Conservation (phyloP, 331 rosid species). For the Malus hybrid region DNA sequence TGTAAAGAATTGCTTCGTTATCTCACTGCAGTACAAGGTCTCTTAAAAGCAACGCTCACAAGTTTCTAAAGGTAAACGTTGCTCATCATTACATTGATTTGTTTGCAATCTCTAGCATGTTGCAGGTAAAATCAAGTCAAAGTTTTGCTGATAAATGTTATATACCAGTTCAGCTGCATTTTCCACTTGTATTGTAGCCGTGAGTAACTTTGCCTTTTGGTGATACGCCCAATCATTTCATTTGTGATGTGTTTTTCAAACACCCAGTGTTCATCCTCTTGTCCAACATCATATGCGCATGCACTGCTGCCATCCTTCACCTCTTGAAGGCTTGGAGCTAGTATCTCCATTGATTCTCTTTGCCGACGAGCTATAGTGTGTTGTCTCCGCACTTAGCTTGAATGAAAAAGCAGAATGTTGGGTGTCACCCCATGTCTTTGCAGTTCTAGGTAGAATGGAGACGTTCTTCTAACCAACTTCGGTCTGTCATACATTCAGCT, state of each 20-base stretch:
- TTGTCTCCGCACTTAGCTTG: no score
- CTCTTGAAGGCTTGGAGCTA: background rate
- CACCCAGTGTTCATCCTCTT: background rate
- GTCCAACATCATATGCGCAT: background rate
- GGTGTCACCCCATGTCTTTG: background rate
- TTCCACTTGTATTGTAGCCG: no score
- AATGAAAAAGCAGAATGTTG: background rate
- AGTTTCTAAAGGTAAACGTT: no score
- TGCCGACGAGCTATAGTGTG: no score
- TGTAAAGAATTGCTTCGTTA: no score
- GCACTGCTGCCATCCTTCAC: background rate
- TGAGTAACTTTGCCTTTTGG: no score
- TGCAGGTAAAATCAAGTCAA: no score
- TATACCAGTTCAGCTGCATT: background rate
- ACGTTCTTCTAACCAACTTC: background rate
- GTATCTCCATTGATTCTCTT: background rate
- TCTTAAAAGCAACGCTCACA: background rate
- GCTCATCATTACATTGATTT: no score
- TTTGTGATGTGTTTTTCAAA: background rate
- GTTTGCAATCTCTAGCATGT: no score
- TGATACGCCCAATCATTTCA: background rate
- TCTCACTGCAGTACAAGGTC: no score
- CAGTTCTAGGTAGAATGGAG: background rate
- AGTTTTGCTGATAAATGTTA: no score
- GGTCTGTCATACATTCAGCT: constrained; percentile 2